Base-by-base conservation (phyloP, 2,329 filamentous ascomycete species). In the Sphaceloma murrayae region DNA sequence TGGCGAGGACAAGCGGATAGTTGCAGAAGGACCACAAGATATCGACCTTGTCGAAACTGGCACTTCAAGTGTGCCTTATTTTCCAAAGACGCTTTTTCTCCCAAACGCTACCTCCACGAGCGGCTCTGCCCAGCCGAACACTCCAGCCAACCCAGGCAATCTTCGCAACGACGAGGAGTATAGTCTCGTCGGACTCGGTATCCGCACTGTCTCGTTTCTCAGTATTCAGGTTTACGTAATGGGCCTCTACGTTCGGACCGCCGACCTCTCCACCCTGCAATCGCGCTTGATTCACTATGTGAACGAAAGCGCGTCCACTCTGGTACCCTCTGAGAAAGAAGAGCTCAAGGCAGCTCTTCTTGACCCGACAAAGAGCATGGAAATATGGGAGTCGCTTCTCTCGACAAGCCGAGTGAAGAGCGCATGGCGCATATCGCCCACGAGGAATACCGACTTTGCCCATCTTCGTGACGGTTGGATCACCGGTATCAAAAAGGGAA, bases 381-480 rank as follows among this genome's bases (percentile, higher is more conserved):
- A 76, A 52, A 74, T 85, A 24, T 95, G 88, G 87, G 72, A 78
- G 32, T 67, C 73, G 10, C 69, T 94, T 2, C 65, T 96, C 18
- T 68, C 70, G 47, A 68, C 79, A 0, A 71, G 76, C 13, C 73
- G 77, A 0, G 76, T 89, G n/a, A 72, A 86, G 45, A 89, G 80
- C 18, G 75, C 80, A 0, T 79, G 94, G 65, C 76, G 89, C 34
- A 82, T 98, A 51, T 79, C 89, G 2, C 91, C 91, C 0, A 87
- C 86, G n/a, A 74, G 86, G 27, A 87, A 93, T 62, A 98, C 91
- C 13, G 88, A 96, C 63, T 96, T 95, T 63, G 78, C 81, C 52
- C 91, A 98, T 62, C 64, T 98, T 50, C 77, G 89, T 30, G 91
- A 98, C 58, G 91, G 85, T 1, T 93, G 88, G 68, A 85, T 95